phyloP scores from a whole-genome alignment of 2,329 filamentous ascomycete genomes.

The Diplodia sapinea region DNA sequence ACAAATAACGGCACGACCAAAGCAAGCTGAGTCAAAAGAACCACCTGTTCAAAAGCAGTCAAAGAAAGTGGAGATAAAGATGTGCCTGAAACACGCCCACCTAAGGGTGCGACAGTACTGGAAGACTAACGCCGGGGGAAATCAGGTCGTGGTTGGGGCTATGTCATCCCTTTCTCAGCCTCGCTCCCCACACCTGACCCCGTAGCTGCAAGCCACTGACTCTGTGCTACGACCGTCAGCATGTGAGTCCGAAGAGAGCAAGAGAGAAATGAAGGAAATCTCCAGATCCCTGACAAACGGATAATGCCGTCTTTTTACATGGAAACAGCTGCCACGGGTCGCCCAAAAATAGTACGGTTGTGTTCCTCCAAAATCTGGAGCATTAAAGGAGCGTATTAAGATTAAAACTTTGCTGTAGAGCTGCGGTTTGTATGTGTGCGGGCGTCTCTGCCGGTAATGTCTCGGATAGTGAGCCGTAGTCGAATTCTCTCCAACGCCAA shows the following conservation, averaged over 20 bases:
- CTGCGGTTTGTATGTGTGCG: slow-evolving; percentile 24
- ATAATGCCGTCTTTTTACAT: slow-evolving; percentile 13
- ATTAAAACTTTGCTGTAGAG: slow-evolving; percentile 27
- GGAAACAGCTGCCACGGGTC: slow-evolving; percentile 8
- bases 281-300: slow-evolving; percentile 14
- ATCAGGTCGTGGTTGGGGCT: neutral
- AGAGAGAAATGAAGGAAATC: slow-evolving; percentile 8
- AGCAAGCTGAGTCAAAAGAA: slow-evolving; percentile 18
- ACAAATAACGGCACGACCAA: slow-evolving; percentile 4
- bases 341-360: slow-evolving; percentile 27
- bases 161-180: slow-evolving; percentile 4
- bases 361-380: slow-evolving; percentile 19
- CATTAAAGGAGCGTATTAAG: slow-evolving; percentile 29
- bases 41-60: slow-evolving; percentile 6
- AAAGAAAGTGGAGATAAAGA: slow-evolving; percentile 3
- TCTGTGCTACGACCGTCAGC: slow-evolving; percentile 18
- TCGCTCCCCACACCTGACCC: slow-evolving; percentile 16
- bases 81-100: slow-evolving; percentile 4
- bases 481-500: slow-evolving; percentile 28
- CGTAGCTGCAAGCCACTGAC: slow-evolving; percentile 22
- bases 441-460: slow-evolving; percentile 26
- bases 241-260: slow-evolving; percentile 18
- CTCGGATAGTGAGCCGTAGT: slow-evolving; percentile 27
- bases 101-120: neutral
- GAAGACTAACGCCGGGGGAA: neutral